Conservation (phyloP, 2,329 filamentous ascomycete genomes). For the Emergomyces africanus region DNA sequence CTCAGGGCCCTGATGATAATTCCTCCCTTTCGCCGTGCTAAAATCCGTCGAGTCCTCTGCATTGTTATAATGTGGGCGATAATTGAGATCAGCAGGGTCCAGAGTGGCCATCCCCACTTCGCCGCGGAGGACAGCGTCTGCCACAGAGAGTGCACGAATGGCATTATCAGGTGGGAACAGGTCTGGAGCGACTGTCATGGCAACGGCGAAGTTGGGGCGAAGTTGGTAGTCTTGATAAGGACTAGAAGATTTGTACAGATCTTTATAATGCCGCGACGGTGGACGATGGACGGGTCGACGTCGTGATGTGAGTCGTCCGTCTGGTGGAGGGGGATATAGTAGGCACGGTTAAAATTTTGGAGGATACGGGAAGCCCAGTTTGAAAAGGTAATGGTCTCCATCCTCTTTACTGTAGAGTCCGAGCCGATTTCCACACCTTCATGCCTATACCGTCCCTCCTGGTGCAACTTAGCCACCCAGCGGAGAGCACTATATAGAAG, state of each 20-base stretch:
- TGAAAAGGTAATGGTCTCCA: constrained; percentile 50
- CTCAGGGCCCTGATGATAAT: constrained; percentile 96
- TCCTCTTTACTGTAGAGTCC: constrained; percentile 19
- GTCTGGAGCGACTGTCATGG: constrained; percentile 85
- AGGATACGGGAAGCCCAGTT: constrained; percentile 74
- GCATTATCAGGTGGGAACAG: constrained; percentile 73
- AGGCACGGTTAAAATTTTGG: constrained; percentile 80
- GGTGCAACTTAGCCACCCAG: constrained; percentile 61
- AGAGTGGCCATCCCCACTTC: constrained; percentile 93
- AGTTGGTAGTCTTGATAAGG: constrained; percentile 97
- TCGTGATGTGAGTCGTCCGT: constrained; percentile 66
- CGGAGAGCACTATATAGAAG: constrained; percentile 77
- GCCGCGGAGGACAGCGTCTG: constrained; percentile 67
- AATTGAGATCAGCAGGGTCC: constrained; percentile 84
- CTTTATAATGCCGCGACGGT: constrained; percentile 97
- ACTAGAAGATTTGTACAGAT: constrained; percentile 85
- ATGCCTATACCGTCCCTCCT: constrained; percentile 58
- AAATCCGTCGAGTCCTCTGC: constrained; percentile 87
- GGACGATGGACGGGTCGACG: constrained; percentile 65
- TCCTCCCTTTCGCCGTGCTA: constrained; percentile 81
- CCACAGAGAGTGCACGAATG: constrained; percentile 63
- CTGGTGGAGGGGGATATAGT: constrained; percentile 63
- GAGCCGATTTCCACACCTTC: constrained; percentile 56
- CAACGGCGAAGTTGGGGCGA: constrained; percentile 84
- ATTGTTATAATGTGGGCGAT: constrained; percentile 89